phyloP scores from a whole-genome alignment of 768 basidiomycete genomes.

The Amanita muscaria region DNA sequence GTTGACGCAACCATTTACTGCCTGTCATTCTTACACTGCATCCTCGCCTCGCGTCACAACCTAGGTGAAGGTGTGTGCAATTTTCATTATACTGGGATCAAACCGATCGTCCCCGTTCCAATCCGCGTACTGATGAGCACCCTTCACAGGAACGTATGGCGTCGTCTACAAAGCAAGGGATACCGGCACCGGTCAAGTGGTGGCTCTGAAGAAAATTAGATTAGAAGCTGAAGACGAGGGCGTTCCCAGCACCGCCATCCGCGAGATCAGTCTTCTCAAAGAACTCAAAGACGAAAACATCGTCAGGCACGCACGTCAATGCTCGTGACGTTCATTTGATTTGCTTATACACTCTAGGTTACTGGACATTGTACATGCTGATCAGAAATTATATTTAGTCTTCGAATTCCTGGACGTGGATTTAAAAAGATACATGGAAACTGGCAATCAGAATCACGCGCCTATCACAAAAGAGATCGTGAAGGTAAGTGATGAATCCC shows the following conservation, averaged over 20 bases:
- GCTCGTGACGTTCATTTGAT: slow-evolving; percentile 3
- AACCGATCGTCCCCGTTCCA: no score
- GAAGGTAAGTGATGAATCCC: slow-evolving; percentile 79
- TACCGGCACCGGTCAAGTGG: slow-evolving; percentile 65
- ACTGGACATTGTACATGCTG: slow-evolving; percentile 93
- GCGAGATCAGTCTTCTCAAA: slow-evolving; percentile 95
- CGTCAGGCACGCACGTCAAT: slow-evolving; percentile 54
- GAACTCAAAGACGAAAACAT: slow-evolving; percentile 96
- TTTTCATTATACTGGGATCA: no score
- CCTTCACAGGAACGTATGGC: slow-evolving; percentile 80
- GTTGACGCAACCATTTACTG: slow-evolving; percentile 9
- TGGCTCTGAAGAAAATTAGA: slow-evolving; percentile 97
- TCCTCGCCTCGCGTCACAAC: slow-evolving; percentile 7
- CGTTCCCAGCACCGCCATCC: slow-evolving; percentile 94
- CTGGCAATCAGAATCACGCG: slow-evolving; percentile 58
- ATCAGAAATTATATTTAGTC: slow-evolving; percentile 95
- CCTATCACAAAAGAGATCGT: slow-evolving; percentile 67
- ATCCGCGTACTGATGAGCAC: no score
- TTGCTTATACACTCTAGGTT: slow-evolving; percentile 45
- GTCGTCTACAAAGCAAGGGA: slow-evolving; percentile 98
- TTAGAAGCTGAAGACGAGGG: slow-evolving; percentile 99
- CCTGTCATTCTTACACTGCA: slow-evolving; percentile 5
- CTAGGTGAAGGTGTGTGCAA: slow-evolving; percentile 34
- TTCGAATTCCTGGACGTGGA: slow-evolving; percentile 98
- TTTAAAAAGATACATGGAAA: slow-evolving; percentile 95